phyloP scores from a whole-genome alignment of 306 rosid genomes.

The Rosa multiflora region DNA sequence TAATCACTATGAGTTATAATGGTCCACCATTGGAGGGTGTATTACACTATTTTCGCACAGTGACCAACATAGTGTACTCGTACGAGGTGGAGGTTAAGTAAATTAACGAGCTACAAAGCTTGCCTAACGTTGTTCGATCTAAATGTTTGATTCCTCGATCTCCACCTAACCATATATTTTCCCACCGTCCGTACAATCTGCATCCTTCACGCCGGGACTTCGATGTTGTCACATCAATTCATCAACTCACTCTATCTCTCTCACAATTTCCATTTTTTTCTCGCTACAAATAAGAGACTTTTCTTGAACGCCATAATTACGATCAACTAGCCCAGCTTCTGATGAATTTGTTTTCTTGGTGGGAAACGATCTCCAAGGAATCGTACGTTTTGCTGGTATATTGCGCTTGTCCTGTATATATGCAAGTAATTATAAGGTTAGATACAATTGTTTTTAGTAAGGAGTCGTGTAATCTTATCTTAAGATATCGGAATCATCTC shows the following conservation, averaged over 20 bases:
- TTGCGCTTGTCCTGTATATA: background rate
- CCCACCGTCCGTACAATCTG: background rate
- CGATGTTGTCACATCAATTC: background rate
- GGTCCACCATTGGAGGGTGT: background rate
- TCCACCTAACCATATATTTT: background rate
- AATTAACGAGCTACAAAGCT: background rate
- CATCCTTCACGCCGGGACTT: background rate
- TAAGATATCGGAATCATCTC: background rate
- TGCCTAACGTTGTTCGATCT: background rate
- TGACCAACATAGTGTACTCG: background rate
- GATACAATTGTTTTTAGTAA: background rate
- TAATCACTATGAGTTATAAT: background rate
- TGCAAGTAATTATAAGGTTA: background rate
- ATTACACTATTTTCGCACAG: background rate
- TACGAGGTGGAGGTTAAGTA: background rate
- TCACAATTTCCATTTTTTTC: background rate
- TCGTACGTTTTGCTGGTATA: constrained; percentile 3
- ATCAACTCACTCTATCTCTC: background rate
- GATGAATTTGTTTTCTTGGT: background rate
- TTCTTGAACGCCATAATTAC: background rate
- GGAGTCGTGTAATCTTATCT: constrained; percentile 7
- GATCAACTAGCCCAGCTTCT: background rate
- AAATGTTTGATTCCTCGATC: background rate
- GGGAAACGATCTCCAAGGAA: background rate
- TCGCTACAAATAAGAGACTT: background rate